These are phyloP conservation scores for Phyllosticta ampelicida DNA, from an alignment of 2,329 filamentous ascomycete genomes.

Conservation along the genomic window DNA sequence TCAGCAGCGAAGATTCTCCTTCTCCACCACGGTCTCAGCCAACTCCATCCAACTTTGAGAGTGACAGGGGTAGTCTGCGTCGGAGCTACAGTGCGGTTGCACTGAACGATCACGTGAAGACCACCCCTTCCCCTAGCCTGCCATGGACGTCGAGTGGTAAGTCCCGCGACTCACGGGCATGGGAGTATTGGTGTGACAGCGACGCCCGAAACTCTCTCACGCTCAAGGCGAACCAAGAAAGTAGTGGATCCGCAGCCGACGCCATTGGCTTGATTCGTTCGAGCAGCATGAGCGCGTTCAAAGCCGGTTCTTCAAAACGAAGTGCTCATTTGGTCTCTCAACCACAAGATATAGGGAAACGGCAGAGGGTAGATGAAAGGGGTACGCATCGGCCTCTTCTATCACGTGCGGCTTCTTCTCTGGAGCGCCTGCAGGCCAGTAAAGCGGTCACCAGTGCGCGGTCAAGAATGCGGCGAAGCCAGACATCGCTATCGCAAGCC, in stretches of 20 bases:
- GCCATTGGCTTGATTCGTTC: conserved; percentile 74
- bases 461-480: conserved; percentile 2
- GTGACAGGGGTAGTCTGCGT: conserved; percentile 45
- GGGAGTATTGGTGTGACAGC: conserved; percentile 83
- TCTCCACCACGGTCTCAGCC: conserved; percentile 50
- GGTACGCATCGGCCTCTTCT: conserved; percentile 21
- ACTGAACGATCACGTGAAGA: conserved; percentile 25
- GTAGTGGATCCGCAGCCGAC: conserved; percentile 65
- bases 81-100: conserved; percentile 60
- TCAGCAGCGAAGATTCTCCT: conserved; percentile 56
- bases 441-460: conserved; percentile 12
- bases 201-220: conserved; percentile 69
- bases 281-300: conserved; percentile 43
- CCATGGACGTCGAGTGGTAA: conserved; percentile 49
- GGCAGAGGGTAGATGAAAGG: conserved; percentile 24
- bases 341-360: conserved; percentile 12
- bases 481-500: conserved; percentile 13
- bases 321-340: conserved; percentile 40
- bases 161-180: conserved; percentile 77
- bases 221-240: conserved; percentile 69
- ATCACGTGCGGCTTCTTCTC: conserved; percentile 25
- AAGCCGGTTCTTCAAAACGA: conserved; percentile 51
- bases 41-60: conserved; percentile 35
- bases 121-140: conserved; percentile 19
- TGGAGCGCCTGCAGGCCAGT: conserved; percentile 21